Evolutionary conservation across 768 basidiomycete genomes (phyloP), one percentile per base, ranked within the genome.

Genomic region (Panus rudis): DNA sequence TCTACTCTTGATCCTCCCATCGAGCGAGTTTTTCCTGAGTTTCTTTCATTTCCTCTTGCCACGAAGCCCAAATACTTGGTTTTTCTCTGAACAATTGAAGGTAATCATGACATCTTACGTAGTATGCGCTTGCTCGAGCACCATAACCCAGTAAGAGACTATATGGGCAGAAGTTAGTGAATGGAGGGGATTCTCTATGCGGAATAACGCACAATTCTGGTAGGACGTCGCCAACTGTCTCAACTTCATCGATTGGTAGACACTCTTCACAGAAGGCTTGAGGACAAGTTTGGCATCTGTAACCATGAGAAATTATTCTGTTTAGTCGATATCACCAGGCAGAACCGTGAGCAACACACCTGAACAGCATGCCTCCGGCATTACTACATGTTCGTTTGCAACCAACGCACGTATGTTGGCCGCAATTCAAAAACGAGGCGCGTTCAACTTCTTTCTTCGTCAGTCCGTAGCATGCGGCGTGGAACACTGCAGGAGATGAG

Each of bases 191-290:
- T 39, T 13, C 12, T 5, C 7, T 2, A 32, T 28, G 23, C 23
- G 13, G 38, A 41, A 37, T 19, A 6, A 61, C 75, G 43, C 49
- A 78, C 76, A 79, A 73, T 57, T 81, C 78, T 13, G 79, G 79
- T 4, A 81, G 50, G 2, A 60, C 57, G 3, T 79, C 76, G 3
- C 79, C 79, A 28, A 81, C 59, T 12, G 71, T 64, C 23, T 71
- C 69, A 25, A 78, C 60, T 4, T 76, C 70, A 4, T 68, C 74
- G 3, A 56, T 49, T 4, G 75, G 71, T 30, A 81, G 48, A 54
- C 79, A 81, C 49, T 81, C 79, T 42, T 80, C 76, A 57, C 79
- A 81, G 47, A 72, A 76, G 2, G 79, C 76, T 41, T 67, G 59
- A 13, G 74, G 69, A 52, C 80, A 81, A 1, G 76, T 79, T 44